Conservation (phyloP, 768 basidiomycete species). For the Myochromella boudieri region DNA sequence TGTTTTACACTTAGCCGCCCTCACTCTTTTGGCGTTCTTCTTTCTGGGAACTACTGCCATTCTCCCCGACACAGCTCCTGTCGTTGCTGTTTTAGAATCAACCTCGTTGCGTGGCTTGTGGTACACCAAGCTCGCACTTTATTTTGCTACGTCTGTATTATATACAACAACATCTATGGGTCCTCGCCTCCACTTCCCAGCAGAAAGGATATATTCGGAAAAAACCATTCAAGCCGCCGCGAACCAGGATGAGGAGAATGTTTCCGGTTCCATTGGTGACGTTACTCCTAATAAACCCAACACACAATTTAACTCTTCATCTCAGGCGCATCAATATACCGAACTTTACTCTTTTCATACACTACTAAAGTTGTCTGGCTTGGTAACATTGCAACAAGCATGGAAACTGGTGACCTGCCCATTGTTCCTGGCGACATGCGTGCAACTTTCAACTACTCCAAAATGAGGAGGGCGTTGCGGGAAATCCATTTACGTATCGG, state of each 20-base stretch:
- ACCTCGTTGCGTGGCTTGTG: constrained; percentile 38
- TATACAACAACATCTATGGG: constrained; percentile 66
- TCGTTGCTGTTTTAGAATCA: constrained; percentile 23
- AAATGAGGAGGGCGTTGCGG: constrained; percentile 60
- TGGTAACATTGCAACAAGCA: constrained; percentile 67
- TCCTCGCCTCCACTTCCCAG: constrained; percentile 72
- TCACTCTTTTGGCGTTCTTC: constrained; percentile 49
- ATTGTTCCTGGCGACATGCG: constrained; percentile 78
- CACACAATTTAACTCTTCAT: neutral
- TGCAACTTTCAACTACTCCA: constrained; percentile 56
- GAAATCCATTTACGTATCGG: constrained; percentile 49
- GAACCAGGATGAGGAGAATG: constrained; percentile 70
- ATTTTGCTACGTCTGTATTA: constrained; percentile 38
- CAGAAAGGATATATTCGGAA: constrained; percentile 72
- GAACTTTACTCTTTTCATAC: constrained; percentile 78
- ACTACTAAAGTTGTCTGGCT: constrained; percentile 87
- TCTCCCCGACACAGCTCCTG: constrained; percentile 46
- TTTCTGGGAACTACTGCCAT: constrained; percentile 51
- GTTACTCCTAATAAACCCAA: neutral
- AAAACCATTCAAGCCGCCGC: constrained; percentile 62
- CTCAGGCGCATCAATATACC: constrained; percentile 57
- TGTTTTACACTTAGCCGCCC: constrained; percentile 58
- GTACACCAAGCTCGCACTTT: constrained; percentile 53
- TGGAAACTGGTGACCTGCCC: constrained; percentile 88
- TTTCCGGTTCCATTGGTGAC: constrained; percentile 60